Conservation (phyloP, 768 basidiomycete genomes). For the Lentinula sp. region DNA sequence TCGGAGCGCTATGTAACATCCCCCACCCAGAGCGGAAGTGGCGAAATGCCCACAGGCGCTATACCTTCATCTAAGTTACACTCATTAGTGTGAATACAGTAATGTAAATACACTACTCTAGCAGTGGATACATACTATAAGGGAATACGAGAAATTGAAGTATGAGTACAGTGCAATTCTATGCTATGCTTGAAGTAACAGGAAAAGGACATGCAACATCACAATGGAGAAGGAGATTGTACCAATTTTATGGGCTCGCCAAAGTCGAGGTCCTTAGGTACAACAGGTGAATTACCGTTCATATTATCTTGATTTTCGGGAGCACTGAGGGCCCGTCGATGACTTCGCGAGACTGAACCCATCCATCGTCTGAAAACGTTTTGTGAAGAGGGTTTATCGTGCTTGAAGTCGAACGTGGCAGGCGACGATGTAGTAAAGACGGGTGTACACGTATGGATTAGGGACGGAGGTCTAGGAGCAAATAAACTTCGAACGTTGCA, state of each 20-base stretch:
- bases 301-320: slow-evolving; percentile 25
- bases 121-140: background rate
- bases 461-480: slow-evolving; percentile 10
- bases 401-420: background rate
- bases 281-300: slow-evolving; percentile 2
- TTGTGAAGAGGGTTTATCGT: slow-evolving; percentile 17
- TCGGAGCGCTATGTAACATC: no score
- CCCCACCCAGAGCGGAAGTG: no score
- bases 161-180: background rate
- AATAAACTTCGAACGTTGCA: background rate
- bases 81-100: background rate
- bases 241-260: slow-evolving; percentile 10
- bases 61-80: no score
- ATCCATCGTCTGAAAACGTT: slow-evolving; percentile 42
- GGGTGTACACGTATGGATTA: background rate
- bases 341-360: slow-evolving; percentile 23
- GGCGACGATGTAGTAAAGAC: background rate
- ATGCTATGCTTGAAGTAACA: background rate
- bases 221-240: background rate
- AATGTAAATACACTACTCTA: background rate
- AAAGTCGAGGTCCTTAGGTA: slow-evolving; percentile 15
- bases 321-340: slow-evolving; percentile 47
- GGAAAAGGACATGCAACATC: background rate
- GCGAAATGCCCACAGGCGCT: no score
- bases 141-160: background rate